Conservation (phyloP, 2,329 filamentous ascomycete genomes). For the Monosporascus sp. region DNA sequence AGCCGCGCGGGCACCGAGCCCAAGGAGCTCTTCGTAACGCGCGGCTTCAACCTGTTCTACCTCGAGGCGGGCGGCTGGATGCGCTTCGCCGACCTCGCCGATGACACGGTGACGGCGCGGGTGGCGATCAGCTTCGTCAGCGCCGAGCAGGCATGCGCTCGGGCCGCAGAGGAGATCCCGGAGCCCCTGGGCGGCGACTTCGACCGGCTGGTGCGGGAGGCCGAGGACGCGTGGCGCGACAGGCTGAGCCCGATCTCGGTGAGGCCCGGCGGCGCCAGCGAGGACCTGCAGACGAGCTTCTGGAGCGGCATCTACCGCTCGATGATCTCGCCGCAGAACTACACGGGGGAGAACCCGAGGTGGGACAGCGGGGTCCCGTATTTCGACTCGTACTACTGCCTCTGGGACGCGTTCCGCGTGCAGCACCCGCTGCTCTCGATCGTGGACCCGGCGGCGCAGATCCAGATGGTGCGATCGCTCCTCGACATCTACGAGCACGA, state of each 20-base stretch:
- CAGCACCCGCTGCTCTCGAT: conserved; percentile 60
- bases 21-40: conserved; percentile 30
- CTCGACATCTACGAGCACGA: conserved; percentile 61
- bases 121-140: conserved; percentile 62
- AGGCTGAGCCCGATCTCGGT: conserved; percentile 51
- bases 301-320: conserved; percentile 58
- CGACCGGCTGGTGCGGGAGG: conserved; percentile 39
- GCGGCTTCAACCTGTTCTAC: conserved; percentile 37
- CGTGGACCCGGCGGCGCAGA: conserved; percentile 53
- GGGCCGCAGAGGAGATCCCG: conserved; percentile 57
- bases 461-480: conserved; percentile 56
- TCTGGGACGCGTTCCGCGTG: conserved; percentile 60
- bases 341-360: conserved; percentile 58
- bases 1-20: conserved; percentile 32
- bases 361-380: conserved; percentile 59
- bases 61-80: conserved; percentile 49
- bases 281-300: conserved; percentile 49
- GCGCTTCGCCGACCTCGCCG: conserved; percentile 40
- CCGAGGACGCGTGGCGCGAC: conserved; percentile 49
- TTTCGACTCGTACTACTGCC: conserved; percentile 51
- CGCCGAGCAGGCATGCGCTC: conserved; percentile 53
- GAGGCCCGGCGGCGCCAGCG: conserved; percentile 41
- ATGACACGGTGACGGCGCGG: conserved; percentile 48
- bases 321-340: conserved; percentile 61
- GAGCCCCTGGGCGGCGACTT: conserved; percentile 51